Conservation (phyloP, 176 grass and related monocot species). For the Juncus effusus region DNA sequence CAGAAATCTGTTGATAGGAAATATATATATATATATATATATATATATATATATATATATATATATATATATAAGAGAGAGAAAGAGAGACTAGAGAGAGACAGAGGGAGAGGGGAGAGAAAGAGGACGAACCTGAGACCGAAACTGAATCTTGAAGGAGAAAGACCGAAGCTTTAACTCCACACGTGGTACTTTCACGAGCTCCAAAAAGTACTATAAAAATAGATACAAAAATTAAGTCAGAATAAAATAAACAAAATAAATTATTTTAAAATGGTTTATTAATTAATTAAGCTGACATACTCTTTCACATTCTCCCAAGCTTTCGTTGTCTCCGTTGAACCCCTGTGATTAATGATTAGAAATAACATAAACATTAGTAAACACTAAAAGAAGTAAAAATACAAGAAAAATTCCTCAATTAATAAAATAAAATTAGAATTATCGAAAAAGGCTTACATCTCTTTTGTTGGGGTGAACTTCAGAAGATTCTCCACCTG, state of each 20-base stretch:
- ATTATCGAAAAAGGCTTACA: constrained; percentile 35
- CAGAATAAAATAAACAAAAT: too few relatives aligned
- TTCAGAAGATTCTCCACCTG: constrained; percentile 98
- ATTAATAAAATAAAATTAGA: not conserved
- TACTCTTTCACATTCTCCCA: constrained; percentile 95
- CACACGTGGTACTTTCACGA: too few relatives aligned
- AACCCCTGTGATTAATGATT: too few relatives aligned
- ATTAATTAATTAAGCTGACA: constrained; percentile 96
- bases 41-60: constrained; percentile 16
- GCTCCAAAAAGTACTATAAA: too few relatives aligned
- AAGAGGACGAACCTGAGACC: constrained; percentile 54
- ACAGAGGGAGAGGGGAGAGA: too few relatives aligned
- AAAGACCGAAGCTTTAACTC: too few relatives aligned
- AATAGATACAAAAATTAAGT: too few relatives aligned
- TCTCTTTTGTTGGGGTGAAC: constrained; percentile 94
- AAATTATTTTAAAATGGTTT: too few relatives aligned
- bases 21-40: constrained; percentile 27
- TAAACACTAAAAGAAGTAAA: not conserved
- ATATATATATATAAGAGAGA: not conserved
- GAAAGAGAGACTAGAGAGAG: constrained; percentile 15
- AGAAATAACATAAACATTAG: constrained; percentile 31
- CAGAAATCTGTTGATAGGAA: too few relatives aligned
- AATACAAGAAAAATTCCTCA: constrained; percentile 1
- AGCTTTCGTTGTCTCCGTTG: constrained; percentile 82
- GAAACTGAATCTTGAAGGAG: constrained; percentile 83